Conservation (phyloP, 768 basidiomycete genomes). For the Cystobasidium onofrii region DNA sequence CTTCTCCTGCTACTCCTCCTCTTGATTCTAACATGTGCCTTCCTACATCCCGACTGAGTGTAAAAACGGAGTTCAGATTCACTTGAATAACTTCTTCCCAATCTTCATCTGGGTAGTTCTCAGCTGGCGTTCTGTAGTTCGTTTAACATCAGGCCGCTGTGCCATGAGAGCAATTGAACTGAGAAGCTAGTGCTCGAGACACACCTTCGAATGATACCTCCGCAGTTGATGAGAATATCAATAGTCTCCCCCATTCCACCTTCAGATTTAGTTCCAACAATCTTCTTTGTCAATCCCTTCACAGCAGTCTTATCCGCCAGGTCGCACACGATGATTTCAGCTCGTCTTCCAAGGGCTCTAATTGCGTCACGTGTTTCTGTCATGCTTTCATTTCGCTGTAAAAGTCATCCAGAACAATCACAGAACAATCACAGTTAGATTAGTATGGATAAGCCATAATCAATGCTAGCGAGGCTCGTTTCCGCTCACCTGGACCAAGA, state of each 20-base stretch:
- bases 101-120: constrained; percentile 59
- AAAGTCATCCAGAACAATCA: too few relatives aligned
- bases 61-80: constrained; percentile 79
- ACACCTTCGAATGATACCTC: constrained; percentile 56
- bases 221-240: constrained; percentile 64
- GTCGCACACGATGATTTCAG: constrained; percentile 54
- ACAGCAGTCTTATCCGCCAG: constrained; percentile 53
- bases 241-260: constrained; percentile 52
- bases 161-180: too few relatives aligned
- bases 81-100: constrained; percentile 67
- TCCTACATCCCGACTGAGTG: constrained; percentile 77
- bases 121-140: constrained; percentile 50
- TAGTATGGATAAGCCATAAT: too few relatives aligned
- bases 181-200: neutral
- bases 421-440: too few relatives aligned
- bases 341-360: constrained; percentile 43
- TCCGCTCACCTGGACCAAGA: constrained; percentile 45
- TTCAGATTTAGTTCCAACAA: constrained; percentile 47
- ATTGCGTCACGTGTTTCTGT: constrained; percentile 45
- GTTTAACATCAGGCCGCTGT: too few relatives aligned
- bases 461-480: too few relatives aligned
- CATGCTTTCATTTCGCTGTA: constrained; percentile 49
- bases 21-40: constrained; percentile 69
- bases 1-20: constrained; percentile 46
- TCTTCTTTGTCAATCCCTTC: constrained; percentile 51